Evolutionary conservation across 106 monocot genomes (phyloP).

Genomic region (Dendrobium nobile): DNA sequence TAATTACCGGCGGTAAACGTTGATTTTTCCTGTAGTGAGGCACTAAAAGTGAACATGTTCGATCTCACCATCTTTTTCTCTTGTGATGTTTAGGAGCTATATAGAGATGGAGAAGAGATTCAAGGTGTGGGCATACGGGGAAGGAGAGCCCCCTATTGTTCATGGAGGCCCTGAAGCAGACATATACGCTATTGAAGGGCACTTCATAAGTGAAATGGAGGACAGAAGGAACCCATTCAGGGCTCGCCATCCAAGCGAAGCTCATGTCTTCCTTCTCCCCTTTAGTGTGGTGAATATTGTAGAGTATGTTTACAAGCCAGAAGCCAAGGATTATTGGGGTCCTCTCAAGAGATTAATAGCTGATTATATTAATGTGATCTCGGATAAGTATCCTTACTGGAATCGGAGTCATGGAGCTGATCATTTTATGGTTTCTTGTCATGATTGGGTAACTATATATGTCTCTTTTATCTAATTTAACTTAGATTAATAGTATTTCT

Average conservation of each 20-base stretch:
- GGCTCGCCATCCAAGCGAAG: conserved; percentile 36
- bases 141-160: conserved; percentile 65
- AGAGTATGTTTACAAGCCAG: conserved; percentile 35
- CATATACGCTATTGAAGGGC: conserved; percentile 64
- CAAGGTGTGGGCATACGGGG: conserved; percentile 55
- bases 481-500: too few species aligned
- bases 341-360: conserved; percentile 30
- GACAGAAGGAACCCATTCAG: conserved; percentile 26
- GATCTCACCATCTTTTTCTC: too few species aligned
- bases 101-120: conserved; percentile 82
- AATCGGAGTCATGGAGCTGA: conserved; percentile 59
- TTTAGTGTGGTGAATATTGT: conserved; percentile 69
- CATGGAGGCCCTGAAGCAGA: conserved; percentile 40
- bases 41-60: too few species aligned
- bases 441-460: conserved; percentile 46
- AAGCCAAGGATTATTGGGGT: conserved; percentile 9
- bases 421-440: conserved; percentile 78
- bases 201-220: conserved; percentile 55
- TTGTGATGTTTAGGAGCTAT: conserved; percentile 52
- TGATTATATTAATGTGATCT: conserved; percentile 42
- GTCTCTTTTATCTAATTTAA: not conserved
- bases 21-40: too few species aligned
- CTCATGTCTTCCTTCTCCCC: conserved; percentile 66
- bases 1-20: too few species aligned
- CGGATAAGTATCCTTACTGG: conserved; percentile 47